Base-by-base conservation (phyloP, 108 stramenopile genomes). In the Pseudonitzschia delicatissima region DNA sequence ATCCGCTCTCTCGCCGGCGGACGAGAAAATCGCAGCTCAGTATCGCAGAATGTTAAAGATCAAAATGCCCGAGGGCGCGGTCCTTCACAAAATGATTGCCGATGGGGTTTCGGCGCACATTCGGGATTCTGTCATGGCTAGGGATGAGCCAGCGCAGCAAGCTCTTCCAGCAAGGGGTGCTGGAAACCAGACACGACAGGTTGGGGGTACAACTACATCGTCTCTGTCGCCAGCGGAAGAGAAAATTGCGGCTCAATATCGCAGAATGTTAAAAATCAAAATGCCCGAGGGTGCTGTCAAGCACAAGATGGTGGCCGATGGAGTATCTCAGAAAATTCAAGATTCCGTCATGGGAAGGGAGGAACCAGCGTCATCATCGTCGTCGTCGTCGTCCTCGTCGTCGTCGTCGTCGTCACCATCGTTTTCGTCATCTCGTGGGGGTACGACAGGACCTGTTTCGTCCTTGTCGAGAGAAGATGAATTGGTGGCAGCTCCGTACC, bases 11-110 rank as follows among this genome's bases (percentile, higher is more conserved):
- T 51, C 64, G 29, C 72, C 65, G 2, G 39, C 58, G 18, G 78
- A 79, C 5, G 73, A 74, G 32, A 21, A 32, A 9, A 66, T 69
- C 42, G 78, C 73, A 12, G 17, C 36, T 5, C 57, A 25, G 27
- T 79, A 74, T 47, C 32, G 68, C 34, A 74, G 66, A 31, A 73
- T 74, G 78, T 17, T 66, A 6, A 66, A 66, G 33, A 51, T 69
- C 18, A 67, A 68, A 3, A 27, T 78, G 37, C 71, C 71, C 2
- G 63, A 64, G 8, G 63, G 71, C 9, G 71, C 71, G 2, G 33
- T 72, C 18, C 51, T 52, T 12, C 71, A 72, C 57, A 72, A 72
- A 36, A 72, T 72, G 71, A 58, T 6, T 9, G 13, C 44, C 9
- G 63, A 53, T 21, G 49, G 49, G 29, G 57, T 72, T 2, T 47